Evolutionary conservation across 2,329 filamentous ascomycete genomes (phyloP).

Genomic region (Colletotrichum tabaci): DNA sequence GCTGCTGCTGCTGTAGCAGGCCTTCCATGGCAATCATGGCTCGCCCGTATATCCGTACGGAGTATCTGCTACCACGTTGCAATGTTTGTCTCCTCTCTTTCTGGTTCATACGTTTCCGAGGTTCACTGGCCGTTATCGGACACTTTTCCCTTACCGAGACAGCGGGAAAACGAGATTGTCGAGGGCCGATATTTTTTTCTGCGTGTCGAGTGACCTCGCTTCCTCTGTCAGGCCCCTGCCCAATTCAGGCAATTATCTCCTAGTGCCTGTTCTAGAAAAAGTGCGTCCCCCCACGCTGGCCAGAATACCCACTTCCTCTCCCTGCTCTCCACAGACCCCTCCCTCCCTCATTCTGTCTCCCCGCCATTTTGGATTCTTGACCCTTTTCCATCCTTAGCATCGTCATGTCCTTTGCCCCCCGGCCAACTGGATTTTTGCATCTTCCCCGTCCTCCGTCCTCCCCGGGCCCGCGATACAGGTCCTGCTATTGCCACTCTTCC

Average conservation of each 20-base stretch:
- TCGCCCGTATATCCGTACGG: not conserved
- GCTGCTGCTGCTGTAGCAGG: not conserved
- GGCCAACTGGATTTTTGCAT: constrained; percentile 23
- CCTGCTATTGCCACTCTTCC: constrained; percentile 10
- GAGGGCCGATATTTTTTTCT: constrained; percentile 22
- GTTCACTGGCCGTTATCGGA: constrained; percentile 20
- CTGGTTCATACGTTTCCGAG: constrained; percentile 1
- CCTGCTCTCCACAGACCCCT: constrained; percentile 7
- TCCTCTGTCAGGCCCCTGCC: constrained; percentile 20
- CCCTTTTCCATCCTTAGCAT: constrained; percentile 34
- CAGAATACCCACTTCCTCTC: constrained; percentile 4
- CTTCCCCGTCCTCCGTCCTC: constrained; percentile 37
- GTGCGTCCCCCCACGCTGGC: constrained; percentile 38
- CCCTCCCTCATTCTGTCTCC: constrained; percentile 14
- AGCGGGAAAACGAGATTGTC: not conserved
- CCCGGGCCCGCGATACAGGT: constrained; percentile 33
- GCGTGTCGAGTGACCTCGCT: constrained; percentile 38
- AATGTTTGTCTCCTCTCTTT: constrained; percentile 4
- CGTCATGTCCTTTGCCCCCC: constrained; percentile 29
- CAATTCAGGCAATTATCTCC: constrained; percentile 41
- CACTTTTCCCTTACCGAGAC: constrained; percentile 21
- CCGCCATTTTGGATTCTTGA: constrained; percentile 36
- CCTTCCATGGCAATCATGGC: not conserved
- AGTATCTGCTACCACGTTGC: not conserved
- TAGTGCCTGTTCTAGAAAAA: constrained; percentile 42